A percentile compares a stretch with the other conserved stretches of the same genome.
These are phyloP conservation scores for Vigna angularis DNA, from an alignment of 306 rosid species.

Conservation along the genomic window DNA sequence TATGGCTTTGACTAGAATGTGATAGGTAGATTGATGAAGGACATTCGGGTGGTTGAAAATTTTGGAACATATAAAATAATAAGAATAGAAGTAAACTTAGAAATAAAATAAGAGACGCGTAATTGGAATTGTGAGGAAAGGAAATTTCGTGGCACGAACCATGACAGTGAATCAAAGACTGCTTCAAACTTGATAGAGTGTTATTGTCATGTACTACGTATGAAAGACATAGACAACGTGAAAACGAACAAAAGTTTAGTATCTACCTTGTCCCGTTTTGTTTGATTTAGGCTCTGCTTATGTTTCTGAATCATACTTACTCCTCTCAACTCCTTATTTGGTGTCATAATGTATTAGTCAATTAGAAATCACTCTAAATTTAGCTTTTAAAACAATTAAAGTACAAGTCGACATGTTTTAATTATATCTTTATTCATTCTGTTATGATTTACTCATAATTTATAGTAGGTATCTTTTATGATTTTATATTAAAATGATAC, in stretches of 20 bases:
- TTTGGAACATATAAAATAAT: neutral
- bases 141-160: constrained; percentile 47
- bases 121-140: constrained; percentile 5
- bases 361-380: too few relatives aligned
- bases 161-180: constrained; percentile 20
- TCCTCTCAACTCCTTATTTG: neutral
- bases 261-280: constrained; percentile 16
- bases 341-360: neutral
- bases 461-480: too few relatives aligned
- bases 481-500: too few relatives aligned
- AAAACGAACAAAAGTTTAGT: constrained; percentile 25
- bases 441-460: too few relatives aligned
- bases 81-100: neutral
- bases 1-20: constrained; percentile 44
- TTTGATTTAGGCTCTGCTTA: neutral
- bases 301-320: constrained; percentile 15
- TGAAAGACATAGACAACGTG: constrained; percentile 35
- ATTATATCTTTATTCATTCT: too few relatives aligned
- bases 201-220: constrained; percentile 31
- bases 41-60: constrained; percentile 43
- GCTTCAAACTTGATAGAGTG: constrained; percentile 7
- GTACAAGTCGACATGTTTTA: too few relatives aligned
- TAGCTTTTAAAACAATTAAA: too few relatives aligned
- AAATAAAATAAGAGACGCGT: constrained; percentile 28
- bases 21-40: constrained; percentile 13